phyloP scores from a whole-genome alignment of 805 yeast species.

The Metschnikowia koreensis region DNA sequence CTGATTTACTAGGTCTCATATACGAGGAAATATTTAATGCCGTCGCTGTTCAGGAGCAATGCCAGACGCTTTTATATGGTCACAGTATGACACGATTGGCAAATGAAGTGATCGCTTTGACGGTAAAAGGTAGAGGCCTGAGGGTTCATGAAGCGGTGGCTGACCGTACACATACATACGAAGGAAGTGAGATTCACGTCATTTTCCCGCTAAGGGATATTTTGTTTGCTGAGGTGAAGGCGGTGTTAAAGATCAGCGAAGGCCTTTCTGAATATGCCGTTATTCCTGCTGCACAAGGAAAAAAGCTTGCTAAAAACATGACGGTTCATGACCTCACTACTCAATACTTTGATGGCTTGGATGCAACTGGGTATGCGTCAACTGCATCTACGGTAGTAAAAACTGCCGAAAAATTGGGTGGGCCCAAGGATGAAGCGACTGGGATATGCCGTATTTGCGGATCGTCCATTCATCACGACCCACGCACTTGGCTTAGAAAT shows the following conservation, averaged over 20 bases:
- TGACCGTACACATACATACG: conserved; percentile 35
- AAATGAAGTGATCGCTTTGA: conserved; percentile 70
- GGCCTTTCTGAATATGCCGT: conserved; percentile 32
- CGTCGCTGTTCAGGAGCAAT: conserved; percentile 43
- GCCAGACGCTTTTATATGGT: conserved; percentile 66
- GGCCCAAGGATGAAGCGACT: conserved; percentile 35
- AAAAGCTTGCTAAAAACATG: conserved; percentile 58
- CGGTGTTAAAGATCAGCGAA: conserved; percentile 46
- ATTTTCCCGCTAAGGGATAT: conserved; percentile 77
- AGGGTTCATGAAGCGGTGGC: conserved; percentile 53
- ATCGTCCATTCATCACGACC: conserved; percentile 50
- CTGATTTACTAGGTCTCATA: conserved; percentile 57
- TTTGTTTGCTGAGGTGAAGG: conserved; percentile 61
- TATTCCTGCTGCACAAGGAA: conserved; percentile 15
- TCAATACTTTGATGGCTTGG: conserved; percentile 69
- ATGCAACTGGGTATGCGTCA: conserved; percentile 72
- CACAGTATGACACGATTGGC: conserved; percentile 84
- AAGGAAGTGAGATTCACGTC: conserved; percentile 38
- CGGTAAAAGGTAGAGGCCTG: conserved; percentile 85
- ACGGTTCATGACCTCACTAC: conserved; percentile 78
- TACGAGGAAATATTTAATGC: conserved; percentile 45
- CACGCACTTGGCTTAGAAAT: conserved; percentile 62
- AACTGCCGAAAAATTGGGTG: conserved; percentile 74
- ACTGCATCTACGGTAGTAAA: conserved; percentile 90
- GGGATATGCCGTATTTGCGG: conserved; percentile 57